Base-by-base conservation (phyloP, 2,329 filamentous ascomycete species). In the Sporothrix sp. region DNA sequence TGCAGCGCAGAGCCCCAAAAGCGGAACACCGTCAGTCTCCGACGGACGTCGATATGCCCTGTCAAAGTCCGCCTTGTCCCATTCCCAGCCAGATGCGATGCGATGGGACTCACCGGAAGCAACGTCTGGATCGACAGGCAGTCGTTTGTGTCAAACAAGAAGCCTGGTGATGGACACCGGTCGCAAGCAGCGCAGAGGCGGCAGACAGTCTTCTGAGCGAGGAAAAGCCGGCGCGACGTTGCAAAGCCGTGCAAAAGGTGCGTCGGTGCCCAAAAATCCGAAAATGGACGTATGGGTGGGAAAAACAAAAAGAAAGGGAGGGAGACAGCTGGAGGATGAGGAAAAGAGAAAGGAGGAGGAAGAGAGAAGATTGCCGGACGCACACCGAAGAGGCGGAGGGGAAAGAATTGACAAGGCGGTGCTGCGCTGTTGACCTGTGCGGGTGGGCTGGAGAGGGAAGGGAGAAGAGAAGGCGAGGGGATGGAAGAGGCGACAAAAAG, bases 381-480 rank as follows among this genome's bases (percentile, higher is more conserved):
- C 66, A 68, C 68, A 57, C 68, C 68, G 65, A 16, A 30, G 33
- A 38, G 51, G 42, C 42, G 42, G 51, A 38, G 37, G 37, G 58
- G 59, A 62, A 60, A 56, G 45, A 59, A 68, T 71, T 71, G 70
- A 64, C 69, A 65, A 68, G 68, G 68, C 68, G 56, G 54, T 55
- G 56, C 51, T 58, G 69, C 67, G 69, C 44, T 61, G 50, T 56
- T 56, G 58, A 61, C 58, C 56, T 57, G 53, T 53, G 55, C 47
- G 56, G 56, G 57, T 60, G 56, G 53, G 54, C 52, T 52, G 47
- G 53, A 54, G 48, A 56, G 48, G 50, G 51, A 54, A 50, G 48
- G 51, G 39, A 51, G 48, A 32, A 35, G 18, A n/a, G 23, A 36
- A 42, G 37, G 40, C 18, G 35, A 27, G 46, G 48, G 25, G 37